Base-by-base conservation (phyloP, 306 rosid genomes). In the Crotalaria pallida region DNA sequence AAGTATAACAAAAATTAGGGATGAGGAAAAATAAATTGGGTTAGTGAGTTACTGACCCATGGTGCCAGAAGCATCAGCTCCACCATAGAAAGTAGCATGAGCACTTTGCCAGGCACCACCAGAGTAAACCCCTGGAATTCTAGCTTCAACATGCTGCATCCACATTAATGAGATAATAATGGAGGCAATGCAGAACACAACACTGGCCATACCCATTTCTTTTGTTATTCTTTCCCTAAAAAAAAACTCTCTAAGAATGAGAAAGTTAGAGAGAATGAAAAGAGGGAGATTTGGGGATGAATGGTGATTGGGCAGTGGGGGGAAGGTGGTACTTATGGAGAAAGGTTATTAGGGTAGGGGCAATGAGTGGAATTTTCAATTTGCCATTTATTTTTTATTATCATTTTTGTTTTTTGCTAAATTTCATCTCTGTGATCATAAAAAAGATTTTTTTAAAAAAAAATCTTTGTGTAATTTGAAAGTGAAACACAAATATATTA, bases 81-180 rank as follows among this genome's bases (percentile, higher is more conserved):
- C 97, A 0, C 98, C 98, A 41, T 94, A 94, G 85, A 94, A 94
- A 67, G 98, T 94, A 12, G 98, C 98, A 6, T 94, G 98, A 43
- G 98, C 98, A 36, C 15, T 64, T 57, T 94, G 67, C 98, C 98
- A 94, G 3, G 87, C 29, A 7, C 83, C 87, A 0, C 92, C 98
- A 3, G 71, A 0, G 90, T 83, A 94, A 24, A 87, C 75, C 0
- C 98, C 98, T 0, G 98, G 98, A 63, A 94, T 84, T 77, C 87
- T 75, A 2, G 89, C 98, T 62, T 94, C 85, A 10, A 47, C 78
- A 11, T 11, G 47, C 0, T 11, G 47, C 0, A 70, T 4, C 51
- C 34, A 74, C 75, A 84, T 77, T 65, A 82, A 15, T 4, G 90
- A 74, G 72, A 88, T 4, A 1, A 31, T 31, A 31, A 31, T 31